Evolutionary conservation across 345 rosid species (phyloP), one percentile per base, ranked within the genome.

Genomic region (Carallia brachiata): DNA sequence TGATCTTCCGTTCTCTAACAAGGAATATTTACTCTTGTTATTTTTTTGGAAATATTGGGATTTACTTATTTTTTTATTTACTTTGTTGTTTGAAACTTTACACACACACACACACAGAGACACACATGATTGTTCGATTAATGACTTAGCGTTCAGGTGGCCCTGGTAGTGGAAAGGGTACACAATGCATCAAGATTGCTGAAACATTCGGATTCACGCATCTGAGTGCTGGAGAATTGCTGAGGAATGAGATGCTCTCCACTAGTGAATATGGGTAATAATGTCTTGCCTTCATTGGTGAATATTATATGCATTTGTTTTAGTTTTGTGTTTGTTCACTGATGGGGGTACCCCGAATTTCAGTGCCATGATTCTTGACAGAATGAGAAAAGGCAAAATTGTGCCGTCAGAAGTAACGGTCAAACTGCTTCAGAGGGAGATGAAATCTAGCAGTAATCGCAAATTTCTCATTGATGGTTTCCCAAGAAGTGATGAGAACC

Each of bases 121-220:
- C n/a, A n/a, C n/a, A n/a, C n/a, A n/a, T 66, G 53, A n/a, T 10
- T 13, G 6, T 8, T 59, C 30, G 23, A 18, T 48, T 61, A 65
- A 48, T 52, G 13, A 5, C 65, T 18, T 71, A 2, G 6, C 27
- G 57, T 47, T 40, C 36, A 77, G 80, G 80, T 63, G 80, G 80
- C 6, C 80, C 80, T 56, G 80, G 80, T 36, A 77, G 80, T 72
- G 80, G 80, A 62, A 77, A 77, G 72, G 80, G 80, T 30, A 77
- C 80, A 32, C 80, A 77, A 71, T 72, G 80, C 40, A 23, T 63
- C 52, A 77, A 63, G 39, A 72, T 77, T 48, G 76, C 75, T 2
- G 67, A 72, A 66, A 72, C 76, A 52, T 77, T 77, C 68, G 80
- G 80, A 23, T 63, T 77, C 47, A 63, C 39, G 1, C 80, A 77